Conservation (phyloP, 1,284 basidiomycete genomes). For the Malassezia restricta region DNA sequence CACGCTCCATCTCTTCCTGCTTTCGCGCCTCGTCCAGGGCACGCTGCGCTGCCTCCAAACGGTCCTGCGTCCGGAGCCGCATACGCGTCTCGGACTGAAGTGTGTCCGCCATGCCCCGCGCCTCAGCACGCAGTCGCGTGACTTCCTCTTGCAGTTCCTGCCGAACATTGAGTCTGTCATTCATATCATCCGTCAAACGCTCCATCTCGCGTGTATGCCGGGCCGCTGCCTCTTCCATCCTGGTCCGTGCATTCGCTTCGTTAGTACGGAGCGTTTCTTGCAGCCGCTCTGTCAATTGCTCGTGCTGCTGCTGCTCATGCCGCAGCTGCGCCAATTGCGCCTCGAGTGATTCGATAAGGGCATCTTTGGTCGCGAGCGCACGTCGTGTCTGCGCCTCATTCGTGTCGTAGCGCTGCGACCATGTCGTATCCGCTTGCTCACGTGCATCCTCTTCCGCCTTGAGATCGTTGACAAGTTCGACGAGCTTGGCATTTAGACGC, state of each 20-base stretch:
- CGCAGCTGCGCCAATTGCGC: conserved; percentile 29
- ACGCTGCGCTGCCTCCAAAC: conserved; percentile 33
- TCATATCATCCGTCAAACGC: conserved; percentile 68
- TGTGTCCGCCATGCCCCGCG: conserved; percentile 26
- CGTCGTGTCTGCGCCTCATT: conserved; percentile 27
- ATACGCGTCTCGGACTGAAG: conserved; percentile 35
- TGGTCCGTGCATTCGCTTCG: conserved; percentile 58
- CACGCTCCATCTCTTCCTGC: conserved; percentile 19
- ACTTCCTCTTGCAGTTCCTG: conserved; percentile 60
- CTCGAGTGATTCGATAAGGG: conserved; percentile 26
- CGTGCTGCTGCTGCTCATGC: conserved; percentile 23
- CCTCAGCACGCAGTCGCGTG: conserved; percentile 50
- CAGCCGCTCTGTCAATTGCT: conserved; percentile 46
- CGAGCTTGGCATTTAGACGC: conserved; percentile 36
- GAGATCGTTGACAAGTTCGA: conserved; percentile 47
- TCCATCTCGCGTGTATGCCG: conserved; percentile 8
- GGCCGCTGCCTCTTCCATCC: conserved; percentile 39
- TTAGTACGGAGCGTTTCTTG: conserved; percentile 58
- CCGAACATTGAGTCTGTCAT: conserved; percentile 62
- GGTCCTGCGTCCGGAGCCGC: conserved; percentile 31
- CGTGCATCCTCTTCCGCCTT: conserved; percentile 47
- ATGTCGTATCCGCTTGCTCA: conserved; percentile 46
- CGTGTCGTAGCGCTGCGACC: conserved; percentile 46
- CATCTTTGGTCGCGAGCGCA: conserved; percentile 33
- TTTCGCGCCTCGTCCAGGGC: conserved; percentile 21